Conservation (phyloP, 352 stramenopile genomes). For the Pythium aquatile region DNA sequence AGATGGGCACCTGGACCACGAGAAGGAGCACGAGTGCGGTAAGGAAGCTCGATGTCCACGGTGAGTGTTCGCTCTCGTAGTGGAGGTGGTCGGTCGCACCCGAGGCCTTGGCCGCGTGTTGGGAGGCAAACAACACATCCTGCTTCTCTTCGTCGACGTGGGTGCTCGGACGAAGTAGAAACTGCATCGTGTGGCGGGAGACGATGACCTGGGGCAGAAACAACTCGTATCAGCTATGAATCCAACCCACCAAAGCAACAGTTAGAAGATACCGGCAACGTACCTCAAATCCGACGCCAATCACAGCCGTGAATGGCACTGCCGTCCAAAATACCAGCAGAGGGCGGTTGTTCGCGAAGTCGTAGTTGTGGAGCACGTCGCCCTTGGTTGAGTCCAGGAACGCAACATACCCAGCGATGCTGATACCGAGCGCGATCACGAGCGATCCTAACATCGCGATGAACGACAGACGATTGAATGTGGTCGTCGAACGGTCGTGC, state of each 20-base stretch:
- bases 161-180: conserved; percentile 28
- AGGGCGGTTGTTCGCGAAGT: conserved; percentile 30
- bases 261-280: not conserved
- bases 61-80: conserved; percentile 14
- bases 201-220: conserved; percentile 37
- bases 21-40: conserved; percentile 31
- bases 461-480: conserved; percentile 37
- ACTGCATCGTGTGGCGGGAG: conserved; percentile 42
- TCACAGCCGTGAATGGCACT: conserved; percentile 38
- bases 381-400: conserved; percentile 41
- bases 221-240: not conserved
- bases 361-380: conserved; percentile 53
- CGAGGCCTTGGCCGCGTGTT: conserved; percentile 13
- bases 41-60: conserved; percentile 19
- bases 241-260: not conserved
- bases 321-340: conserved; percentile 44
- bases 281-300: conserved; percentile 53
- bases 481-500: conserved; percentile 31
- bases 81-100: conserved; percentile 13
- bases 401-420: conserved; percentile 50
- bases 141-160: conserved; percentile 22
- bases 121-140: conserved; percentile 39
- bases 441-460: conserved; percentile 34
- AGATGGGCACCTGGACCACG: conserved; percentile 41
- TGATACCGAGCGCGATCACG: conserved; percentile 37